Conservation (phyloP, 2,329 filamentous ascomycete species). For the Knufia petricola region DNA sequence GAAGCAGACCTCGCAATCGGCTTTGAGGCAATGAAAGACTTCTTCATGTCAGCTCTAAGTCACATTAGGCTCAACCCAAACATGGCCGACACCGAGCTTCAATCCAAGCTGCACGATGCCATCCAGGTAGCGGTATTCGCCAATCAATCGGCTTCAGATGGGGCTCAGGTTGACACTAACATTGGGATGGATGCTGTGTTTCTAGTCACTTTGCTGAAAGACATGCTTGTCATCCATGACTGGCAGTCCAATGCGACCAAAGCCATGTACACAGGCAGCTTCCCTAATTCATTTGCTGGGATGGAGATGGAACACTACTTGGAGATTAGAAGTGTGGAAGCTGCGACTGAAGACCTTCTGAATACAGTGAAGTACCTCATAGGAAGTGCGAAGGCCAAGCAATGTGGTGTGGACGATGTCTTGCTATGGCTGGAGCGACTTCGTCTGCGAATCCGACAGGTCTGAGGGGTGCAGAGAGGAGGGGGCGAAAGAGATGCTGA, state of each 20-base stretch:
- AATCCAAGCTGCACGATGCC: background rate
- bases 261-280: background rate
- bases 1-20: background rate
- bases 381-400: background rate
- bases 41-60: background rate
- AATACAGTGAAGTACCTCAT: background rate
- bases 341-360: background rate
- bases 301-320: conserved; percentile 5
- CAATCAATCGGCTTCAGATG: background rate
- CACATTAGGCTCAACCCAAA: background rate
- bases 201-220: conserved; percentile 6
- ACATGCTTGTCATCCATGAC: background rate
- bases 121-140: background rate
- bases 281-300: background rate
- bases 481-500: background rate
- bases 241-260: background rate
- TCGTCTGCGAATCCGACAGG: conserved; percentile 6
- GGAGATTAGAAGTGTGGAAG: background rate
- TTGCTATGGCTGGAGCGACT: conserved; percentile 7
- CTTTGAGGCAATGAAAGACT: conserved; percentile 6
- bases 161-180: background rate
- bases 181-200: conserved; percentile 3
- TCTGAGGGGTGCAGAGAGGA: background rate
- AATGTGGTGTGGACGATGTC: conserved; percentile 4
- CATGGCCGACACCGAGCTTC: background rate